Base-by-base conservation (phyloP, 2,329 filamentous ascomycete species). In the Fusarium sterilihyphosum region DNA sequence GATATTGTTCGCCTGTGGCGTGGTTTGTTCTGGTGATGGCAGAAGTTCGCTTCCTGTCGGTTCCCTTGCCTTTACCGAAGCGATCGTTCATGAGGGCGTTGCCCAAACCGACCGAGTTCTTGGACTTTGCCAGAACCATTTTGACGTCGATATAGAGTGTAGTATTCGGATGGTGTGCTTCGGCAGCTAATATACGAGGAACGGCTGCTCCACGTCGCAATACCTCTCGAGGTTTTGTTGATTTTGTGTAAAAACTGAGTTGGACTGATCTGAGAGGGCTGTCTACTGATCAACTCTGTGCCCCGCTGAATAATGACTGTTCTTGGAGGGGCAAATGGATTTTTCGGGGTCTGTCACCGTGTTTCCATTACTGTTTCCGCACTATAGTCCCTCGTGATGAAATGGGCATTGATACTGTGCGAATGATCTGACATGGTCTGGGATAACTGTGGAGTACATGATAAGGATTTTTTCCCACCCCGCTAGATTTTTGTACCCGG, bases 71-170 rank as follows among this genome's bases (percentile, higher is more conserved):
- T 85, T 96, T 97, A 81, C 95, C 94, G 84, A 98, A 98, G 67
- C 96, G 93, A 85, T 98, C 96, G 83, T 98, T 98, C 96, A 99
- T 99, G 82, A 99, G 90, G 85, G 93, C 92, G 86, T 98, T 98
- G 82, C 96, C 96, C 85, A 99, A 91, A 83, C 96, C 96, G 80
- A 98, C 94, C 79, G 92, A 89, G 85, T 95, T 97, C 84, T 98
- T 98, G 76, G 95, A 98, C 86, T 98, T 99, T 84, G 96, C 91
- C 79, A 87, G 83, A 81, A 85, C 84, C 89, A 91, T 91, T 67
- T 78, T 87, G 83, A 73, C 74, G 78, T 69, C 54, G 67, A 46
- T 53, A 33, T 67, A 35, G 46, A 29, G 54, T 56, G 37, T 24
- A n/a, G 50, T n/a, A 26, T 57, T 44, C 50, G 35, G n/a, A 38